These are phyloP conservation scores for Hirschioporus abietinus DNA, from an alignment of 768 basidiomycete species.

Conservation along the genomic window DNA sequence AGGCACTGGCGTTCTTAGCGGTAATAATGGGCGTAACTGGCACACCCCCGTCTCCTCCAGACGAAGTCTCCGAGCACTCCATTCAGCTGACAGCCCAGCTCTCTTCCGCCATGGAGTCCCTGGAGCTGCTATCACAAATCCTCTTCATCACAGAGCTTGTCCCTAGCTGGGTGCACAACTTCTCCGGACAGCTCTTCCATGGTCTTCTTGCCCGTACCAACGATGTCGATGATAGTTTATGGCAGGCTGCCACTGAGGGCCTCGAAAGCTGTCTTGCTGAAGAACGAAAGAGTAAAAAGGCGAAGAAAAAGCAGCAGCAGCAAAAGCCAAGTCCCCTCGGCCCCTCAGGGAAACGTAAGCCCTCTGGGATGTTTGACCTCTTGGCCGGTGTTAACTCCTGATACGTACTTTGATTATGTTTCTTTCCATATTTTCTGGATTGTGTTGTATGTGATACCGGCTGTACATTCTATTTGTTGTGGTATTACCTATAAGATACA, in stretches of 20 bases:
- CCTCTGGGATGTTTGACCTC: background rate
- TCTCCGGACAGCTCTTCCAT: constrained; percentile 64
- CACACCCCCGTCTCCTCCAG: constrained; percentile 13
- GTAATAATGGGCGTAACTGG: constrained; percentile 14
- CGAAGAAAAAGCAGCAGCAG: constrained; percentile 23
- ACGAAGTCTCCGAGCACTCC: constrained; percentile 10
- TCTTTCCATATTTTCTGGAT: background rate
- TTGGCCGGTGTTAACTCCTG: background rate
- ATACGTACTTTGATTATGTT: background rate
- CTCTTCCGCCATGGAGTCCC: constrained; percentile 50
- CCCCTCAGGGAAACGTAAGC: background rate
- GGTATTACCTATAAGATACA: background rate
- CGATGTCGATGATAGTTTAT: constrained; percentile 30
- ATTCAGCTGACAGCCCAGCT: constrained; percentile 66
- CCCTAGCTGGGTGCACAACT: constrained; percentile 38
- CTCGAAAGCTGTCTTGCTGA: constrained; percentile 44
- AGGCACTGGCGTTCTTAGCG: constrained; percentile 53
- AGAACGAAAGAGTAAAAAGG: constrained; percentile 39
- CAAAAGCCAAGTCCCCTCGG: constrained; percentile 2
- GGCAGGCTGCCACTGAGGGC: constrained; percentile 42
- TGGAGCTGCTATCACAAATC: constrained; percentile 56
- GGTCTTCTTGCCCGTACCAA: constrained; percentile 33
- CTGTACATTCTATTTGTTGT: too few relatives aligned
- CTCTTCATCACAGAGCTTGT: constrained; percentile 49
- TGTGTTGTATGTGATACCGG: background rate